Conservation (phyloP, 2,329 filamentous ascomycete genomes). For the Metarhizium robertsii region DNA sequence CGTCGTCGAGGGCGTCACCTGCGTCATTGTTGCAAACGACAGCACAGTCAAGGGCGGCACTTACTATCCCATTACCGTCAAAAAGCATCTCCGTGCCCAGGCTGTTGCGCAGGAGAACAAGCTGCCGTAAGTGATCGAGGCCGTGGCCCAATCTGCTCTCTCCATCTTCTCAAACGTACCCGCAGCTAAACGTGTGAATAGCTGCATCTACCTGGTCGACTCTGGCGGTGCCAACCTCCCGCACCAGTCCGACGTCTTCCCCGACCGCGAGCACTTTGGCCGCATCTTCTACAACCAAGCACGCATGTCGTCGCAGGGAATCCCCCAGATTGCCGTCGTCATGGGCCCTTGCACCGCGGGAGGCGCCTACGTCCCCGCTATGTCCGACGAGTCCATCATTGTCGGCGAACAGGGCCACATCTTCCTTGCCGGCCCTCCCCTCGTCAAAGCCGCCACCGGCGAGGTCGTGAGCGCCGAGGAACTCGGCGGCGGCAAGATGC, state of each 20-base stretch:
- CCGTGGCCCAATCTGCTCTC: too few relatives aligned
- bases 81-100: constrained; percentile 92
- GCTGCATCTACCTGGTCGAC: constrained; percentile 92
- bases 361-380: constrained; percentile 90
- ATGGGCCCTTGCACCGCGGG: constrained; percentile 97
- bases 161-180: too few relatives aligned
- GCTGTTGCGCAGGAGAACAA: constrained; percentile 83
- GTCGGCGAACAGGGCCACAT: constrained; percentile 95
- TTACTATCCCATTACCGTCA: constrained; percentile 94
- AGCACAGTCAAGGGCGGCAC: constrained; percentile 96
- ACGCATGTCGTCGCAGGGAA: constrained; percentile 77
- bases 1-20: constrained; percentile 80
- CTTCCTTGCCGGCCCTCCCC: constrained; percentile 85
- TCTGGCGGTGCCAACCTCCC: constrained; percentile 92
- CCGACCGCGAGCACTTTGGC: constrained; percentile 88
- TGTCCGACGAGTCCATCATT: constrained; percentile 97
- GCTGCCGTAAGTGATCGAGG: constrained; percentile 40
- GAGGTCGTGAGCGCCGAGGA: constrained; percentile 88
- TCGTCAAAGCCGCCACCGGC: constrained; percentile 93
- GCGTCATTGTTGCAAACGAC: constrained; percentile 91
- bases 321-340: constrained; percentile 89
- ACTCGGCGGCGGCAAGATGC: constrained; percentile 79
- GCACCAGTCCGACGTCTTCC: constrained; percentile 92
- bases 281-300: constrained; percentile 99
- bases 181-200: constrained; percentile 14